These are phyloP conservation scores for Daldinia caldariorum DNA, from an alignment of 495 filamentous ascomycete genomes.

Conservation along the genomic window DNA sequence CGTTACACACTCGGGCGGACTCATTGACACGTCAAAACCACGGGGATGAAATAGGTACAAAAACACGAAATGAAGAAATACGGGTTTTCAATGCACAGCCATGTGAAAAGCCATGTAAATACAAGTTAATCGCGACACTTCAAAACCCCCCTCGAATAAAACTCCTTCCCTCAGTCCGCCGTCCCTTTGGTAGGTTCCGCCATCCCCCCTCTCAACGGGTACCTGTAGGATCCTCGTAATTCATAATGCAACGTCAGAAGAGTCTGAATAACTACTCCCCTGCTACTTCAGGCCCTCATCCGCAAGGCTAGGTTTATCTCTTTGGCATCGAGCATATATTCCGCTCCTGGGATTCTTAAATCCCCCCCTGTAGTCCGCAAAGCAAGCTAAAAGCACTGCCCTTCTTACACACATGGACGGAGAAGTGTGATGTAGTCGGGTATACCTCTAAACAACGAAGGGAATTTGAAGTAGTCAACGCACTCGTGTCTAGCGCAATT, in stretches of 20 bases:
- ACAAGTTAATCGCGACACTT: neutral
- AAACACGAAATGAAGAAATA: neutral
- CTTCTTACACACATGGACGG: neutral
- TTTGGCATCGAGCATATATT: neutral
- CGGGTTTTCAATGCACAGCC: constrained; percentile 6
- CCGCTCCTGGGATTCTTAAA: neutral
- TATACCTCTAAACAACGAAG: constrained; percentile 1
- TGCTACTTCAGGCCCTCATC: neutral
- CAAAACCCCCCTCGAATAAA: constrained; percentile 14
- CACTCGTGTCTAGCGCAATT: constrained; percentile 2
- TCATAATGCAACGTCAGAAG: constrained; percentile 41
- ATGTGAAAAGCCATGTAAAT: constrained; percentile 10
- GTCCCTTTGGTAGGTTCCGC: constrained; percentile 1
- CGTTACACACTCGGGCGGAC: neutral
- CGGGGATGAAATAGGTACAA: neutral
- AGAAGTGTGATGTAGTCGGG: neutral
- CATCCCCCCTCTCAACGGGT: neutral
- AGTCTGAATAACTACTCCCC: neutral
- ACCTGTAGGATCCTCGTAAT: constrained; percentile 28
- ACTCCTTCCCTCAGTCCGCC: constrained; percentile 17
- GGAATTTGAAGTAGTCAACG: neutral
- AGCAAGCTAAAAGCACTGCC: neutral
- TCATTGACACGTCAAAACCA: neutral
- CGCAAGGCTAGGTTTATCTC: neutral
- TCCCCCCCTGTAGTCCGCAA: neutral